A percentile compares a stretch with the other conserved stretches of the same genome.
Conservation (phyloP, 2,329 filamentous ascomycete genomes). For the Colletotrichum sansevieriae region DNA sequence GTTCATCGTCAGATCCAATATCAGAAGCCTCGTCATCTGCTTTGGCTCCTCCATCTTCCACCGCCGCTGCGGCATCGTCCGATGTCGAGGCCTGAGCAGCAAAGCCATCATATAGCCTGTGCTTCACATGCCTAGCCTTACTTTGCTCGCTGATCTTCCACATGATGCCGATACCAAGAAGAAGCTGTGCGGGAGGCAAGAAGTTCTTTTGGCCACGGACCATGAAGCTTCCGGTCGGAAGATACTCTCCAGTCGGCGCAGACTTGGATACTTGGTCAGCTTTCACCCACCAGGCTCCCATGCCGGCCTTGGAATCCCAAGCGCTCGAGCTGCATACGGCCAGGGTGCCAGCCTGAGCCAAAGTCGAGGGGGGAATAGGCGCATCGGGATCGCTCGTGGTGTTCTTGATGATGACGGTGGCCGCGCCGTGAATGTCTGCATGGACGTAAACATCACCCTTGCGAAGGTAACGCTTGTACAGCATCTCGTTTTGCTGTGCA, state of each 20-base stretch:
- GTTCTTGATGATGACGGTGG: slow-evolving; percentile 92
- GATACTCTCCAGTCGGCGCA: slow-evolving; percentile 81
- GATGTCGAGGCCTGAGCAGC: slow-evolving; percentile 45
- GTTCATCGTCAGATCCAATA: slow-evolving; percentile 51
- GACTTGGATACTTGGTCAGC: slow-evolving; percentile 92
- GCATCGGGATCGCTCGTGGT: slow-evolving; percentile 81
- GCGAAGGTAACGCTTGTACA: slow-evolving; percentile 88
- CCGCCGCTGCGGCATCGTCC: neutral
- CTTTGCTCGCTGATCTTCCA: slow-evolving; percentile 93
- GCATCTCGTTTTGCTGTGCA: slow-evolving; percentile 87
- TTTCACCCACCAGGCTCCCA: slow-evolving; percentile 96
- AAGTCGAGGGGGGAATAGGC: slow-evolving; percentile 89
- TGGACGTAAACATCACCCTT: slow-evolving; percentile 95
- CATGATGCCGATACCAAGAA: slow-evolving; percentile 88
- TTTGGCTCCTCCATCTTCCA: slow-evolving; percentile 44
- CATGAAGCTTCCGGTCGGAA: slow-evolving; percentile 83
- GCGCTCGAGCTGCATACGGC: slow-evolving; percentile 88
- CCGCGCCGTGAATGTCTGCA: slow-evolving; percentile 87
- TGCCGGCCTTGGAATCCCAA: slow-evolving; percentile 96
- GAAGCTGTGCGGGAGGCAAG: slow-evolving; percentile 85
- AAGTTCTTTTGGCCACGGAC: slow-evolving; percentile 91
- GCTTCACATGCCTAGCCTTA: slow-evolving; percentile 82
- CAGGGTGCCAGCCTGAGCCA: slow-evolving; percentile 89
- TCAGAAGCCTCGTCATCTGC: slow-evolving; percentile 51
- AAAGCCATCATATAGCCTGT: slow-evolving; percentile 59